Percentiles rank a stretch among this genome's conserved stretches.
Conservation (phyloP, 768 basidiomycete species). For the Lactarius vividus region DNA sequence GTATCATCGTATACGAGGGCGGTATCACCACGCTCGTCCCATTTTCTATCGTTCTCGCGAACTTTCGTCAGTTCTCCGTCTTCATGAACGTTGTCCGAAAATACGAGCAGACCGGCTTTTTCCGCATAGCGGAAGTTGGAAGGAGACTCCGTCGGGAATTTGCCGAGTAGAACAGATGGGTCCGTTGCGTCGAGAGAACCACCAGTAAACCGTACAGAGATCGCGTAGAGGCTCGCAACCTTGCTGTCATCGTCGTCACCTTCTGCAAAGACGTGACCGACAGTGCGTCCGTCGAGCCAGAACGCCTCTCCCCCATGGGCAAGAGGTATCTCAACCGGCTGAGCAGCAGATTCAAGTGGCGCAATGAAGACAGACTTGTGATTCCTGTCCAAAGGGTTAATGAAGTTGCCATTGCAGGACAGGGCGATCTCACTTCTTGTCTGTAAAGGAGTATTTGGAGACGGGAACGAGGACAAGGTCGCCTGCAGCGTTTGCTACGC, state of each 20-base stretch:
- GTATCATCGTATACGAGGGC: slow-evolving; percentile 53
- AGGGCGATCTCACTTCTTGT: slow-evolving; percentile 58
- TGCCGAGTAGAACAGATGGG: slow-evolving; percentile 51
- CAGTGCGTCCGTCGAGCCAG: slow-evolving; percentile 71
- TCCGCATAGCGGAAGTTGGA: slow-evolving; percentile 68
- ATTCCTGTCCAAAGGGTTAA: slow-evolving; percentile 46
- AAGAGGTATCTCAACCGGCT: slow-evolving; percentile 58
- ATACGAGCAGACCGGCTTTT: slow-evolving; percentile 63
- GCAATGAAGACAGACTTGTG: slow-evolving; percentile 64
- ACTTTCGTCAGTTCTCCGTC: slow-evolving; percentile 72
- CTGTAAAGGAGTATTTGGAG: slow-evolving; percentile 67
- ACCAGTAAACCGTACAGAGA: slow-evolving; percentile 49
- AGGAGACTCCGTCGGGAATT: slow-evolving; percentile 64
- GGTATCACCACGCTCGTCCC: slow-evolving; percentile 67
- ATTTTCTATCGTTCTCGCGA: slow-evolving; percentile 64
- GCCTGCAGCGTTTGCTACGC: slow-evolving; percentile 64
- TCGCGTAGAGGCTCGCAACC: slow-evolving; percentile 55
- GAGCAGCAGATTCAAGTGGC: slow-evolving; percentile 49
- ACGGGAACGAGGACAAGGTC: slow-evolving; percentile 66
- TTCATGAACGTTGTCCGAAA: slow-evolving; percentile 79
- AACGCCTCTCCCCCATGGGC: slow-evolving; percentile 70
- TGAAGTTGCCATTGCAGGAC: neutral
- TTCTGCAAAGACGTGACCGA: slow-evolving; percentile 60
- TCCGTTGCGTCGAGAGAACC: slow-evolving; percentile 36
- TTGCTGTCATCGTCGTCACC: slow-evolving; percentile 43